A percentile compares a stretch with the other conserved stretches of the same genome.
phyloP scores from a whole-genome alignment of 768 basidiomycete genomes.

The Tricholoma sp. region DNA sequence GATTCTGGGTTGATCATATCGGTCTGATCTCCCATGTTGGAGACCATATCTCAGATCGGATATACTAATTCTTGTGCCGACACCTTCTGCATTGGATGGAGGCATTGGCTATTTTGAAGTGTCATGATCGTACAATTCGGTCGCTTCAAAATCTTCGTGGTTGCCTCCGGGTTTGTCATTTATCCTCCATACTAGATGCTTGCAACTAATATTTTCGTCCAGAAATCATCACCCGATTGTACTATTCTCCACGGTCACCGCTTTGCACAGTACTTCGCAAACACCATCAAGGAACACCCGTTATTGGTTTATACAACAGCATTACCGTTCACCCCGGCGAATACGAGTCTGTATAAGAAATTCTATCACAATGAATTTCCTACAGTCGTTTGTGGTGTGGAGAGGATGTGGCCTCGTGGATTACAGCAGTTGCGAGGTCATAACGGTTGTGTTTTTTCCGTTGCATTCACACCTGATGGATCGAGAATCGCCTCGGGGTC shows the following conservation, averaged over 20 bases:
- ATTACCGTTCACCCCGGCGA: background rate
- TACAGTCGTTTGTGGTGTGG: background rate
- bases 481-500: no score
- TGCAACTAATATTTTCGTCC: background rate
- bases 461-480: no score
- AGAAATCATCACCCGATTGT: background rate
- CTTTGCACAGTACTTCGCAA: no score
- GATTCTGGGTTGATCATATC: background rate
- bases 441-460: constrained; percentile 12
- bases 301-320: background rate
- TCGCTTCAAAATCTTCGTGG: background rate
- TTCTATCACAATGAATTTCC: background rate
- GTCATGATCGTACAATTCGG: background rate
- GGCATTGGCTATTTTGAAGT: background rate
- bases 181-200: no score
- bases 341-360: background rate
- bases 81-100: background rate
- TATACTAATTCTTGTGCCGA: background rate
- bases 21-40: background rate
- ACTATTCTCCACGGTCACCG: background rate
- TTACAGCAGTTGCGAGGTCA: constrained; percentile 11
- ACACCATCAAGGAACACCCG: background rate
- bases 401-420: background rate
- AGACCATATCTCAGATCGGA: background rate
- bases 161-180: background rate